Conservation (phyloP, 2,329 filamentous ascomycete species). For the Trichoderma aggressivum region DNA sequence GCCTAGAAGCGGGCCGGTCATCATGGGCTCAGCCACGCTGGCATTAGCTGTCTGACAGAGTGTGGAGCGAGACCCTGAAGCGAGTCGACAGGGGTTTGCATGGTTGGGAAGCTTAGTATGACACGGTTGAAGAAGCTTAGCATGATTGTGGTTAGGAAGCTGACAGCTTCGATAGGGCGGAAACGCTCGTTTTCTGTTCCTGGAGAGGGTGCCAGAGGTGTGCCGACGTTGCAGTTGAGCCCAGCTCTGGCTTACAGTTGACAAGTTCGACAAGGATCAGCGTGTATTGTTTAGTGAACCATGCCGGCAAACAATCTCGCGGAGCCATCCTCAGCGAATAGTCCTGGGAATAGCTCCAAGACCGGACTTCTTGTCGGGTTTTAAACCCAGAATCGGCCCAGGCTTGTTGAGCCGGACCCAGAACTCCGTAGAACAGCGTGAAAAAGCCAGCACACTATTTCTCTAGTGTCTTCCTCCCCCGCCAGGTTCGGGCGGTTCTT, state of each 20-base stretch:
- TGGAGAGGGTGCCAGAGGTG: background rate
- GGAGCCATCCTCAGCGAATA: background rate
- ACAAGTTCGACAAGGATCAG: background rate
- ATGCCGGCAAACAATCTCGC: background rate
- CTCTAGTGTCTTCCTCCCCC: background rate
- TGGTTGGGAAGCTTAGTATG: background rate
- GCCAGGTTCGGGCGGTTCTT: background rate
- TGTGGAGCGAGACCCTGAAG: background rate
- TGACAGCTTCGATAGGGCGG: background rate
- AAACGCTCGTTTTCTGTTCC: background rate
- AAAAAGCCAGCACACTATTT: background rate
- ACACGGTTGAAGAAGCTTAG: background rate
- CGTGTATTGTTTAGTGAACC: background rate
- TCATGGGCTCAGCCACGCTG: slow-evolving; percentile 11
- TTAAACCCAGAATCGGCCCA: background rate
- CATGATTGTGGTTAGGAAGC: background rate
- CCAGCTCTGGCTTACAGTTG: background rate
- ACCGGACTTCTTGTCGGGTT: background rate
- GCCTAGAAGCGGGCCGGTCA: slow-evolving; percentile 14
- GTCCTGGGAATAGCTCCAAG: background rate
- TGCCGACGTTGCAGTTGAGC: background rate
- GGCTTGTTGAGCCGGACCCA: background rate
- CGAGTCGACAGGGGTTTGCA: background rate
- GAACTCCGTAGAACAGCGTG: no score
- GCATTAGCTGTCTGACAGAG: background rate